Conservation (phyloP, 768 basidiomycete species). For the Cystobasidiopsis lactophilus region DNA sequence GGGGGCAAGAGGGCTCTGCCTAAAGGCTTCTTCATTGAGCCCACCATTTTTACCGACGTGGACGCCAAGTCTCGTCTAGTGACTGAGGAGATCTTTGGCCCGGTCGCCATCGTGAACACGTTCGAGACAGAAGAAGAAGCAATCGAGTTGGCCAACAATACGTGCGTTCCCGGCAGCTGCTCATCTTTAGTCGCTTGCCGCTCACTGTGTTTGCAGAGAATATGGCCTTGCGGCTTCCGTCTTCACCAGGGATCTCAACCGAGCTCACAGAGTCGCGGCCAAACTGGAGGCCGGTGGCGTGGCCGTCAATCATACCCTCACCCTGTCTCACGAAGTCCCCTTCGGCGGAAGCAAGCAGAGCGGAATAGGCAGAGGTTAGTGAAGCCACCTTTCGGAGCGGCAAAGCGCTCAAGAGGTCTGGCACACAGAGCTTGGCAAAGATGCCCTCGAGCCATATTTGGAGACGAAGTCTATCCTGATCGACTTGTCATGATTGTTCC, state of each 20-base stretch:
- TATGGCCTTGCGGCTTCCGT: constrained; percentile 4
- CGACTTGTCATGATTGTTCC: background rate
- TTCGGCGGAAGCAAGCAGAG: constrained; percentile 3
- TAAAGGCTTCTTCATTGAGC: constrained; percentile 14
- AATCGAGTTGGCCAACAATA: background rate
- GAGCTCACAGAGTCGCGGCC: constrained; percentile 1
- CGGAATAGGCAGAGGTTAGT: too few relatives aligned
- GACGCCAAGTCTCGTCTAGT: too few relatives aligned
- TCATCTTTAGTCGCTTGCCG: background rate
- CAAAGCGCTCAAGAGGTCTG: too few relatives aligned
- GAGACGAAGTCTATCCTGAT: background rate
- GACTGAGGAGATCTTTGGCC: constrained; percentile 48
- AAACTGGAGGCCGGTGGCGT: constrained; percentile 1
- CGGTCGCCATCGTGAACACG: constrained; percentile 49
- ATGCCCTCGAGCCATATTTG: background rate
- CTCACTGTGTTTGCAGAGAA: constrained; percentile 1
- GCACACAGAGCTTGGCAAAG: background rate
- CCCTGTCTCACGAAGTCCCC: constrained; percentile 3
- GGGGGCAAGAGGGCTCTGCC: background rate
- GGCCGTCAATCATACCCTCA: constrained; percentile 1
- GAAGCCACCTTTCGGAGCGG: too few relatives aligned
- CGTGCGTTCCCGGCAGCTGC: constrained; percentile 12
- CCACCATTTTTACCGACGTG: constrained; percentile 41
- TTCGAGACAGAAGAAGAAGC: constrained; percentile 1
- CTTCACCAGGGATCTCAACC: constrained; percentile 4